Evolutionary conservation across 768 basidiomycete genomes (phyloP).

Genomic region (Calocera viscosa): DNA sequence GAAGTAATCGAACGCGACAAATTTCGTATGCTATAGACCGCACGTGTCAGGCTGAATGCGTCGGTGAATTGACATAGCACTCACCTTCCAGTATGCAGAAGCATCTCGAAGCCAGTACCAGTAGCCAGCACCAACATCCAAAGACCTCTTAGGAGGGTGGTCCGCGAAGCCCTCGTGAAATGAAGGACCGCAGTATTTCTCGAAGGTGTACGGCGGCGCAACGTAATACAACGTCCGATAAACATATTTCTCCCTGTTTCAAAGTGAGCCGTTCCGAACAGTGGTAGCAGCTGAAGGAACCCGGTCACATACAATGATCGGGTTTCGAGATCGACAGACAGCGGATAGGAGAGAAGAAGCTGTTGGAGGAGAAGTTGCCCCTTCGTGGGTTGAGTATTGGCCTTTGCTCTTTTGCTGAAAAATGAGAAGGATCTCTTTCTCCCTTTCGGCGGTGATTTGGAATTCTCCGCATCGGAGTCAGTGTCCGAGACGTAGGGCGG

Average conservation of each 20-base stretch:
- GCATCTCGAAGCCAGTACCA: conserved; percentile 2
- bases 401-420: neutral
- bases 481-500: conserved; percentile 1
- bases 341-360: neutral
- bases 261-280: neutral
- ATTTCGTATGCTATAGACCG: neutral
- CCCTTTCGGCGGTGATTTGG: neutral
- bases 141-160: neutral
- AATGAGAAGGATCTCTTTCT: neutral
- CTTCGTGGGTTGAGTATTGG: neutral
- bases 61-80: neutral
- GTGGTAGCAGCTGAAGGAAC: neutral
- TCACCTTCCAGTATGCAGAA: neutral
- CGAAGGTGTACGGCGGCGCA: neutral
- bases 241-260: conserved; percentile 1
- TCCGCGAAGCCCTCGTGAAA: neutral
- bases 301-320: neutral
- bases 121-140: neutral
- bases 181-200: conserved; percentile 3
- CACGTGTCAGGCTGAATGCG: neutral
- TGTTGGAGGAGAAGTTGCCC: neutral
- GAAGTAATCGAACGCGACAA: neutral
- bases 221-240: neutral
- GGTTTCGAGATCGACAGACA: neutral
- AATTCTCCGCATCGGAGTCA: neutral